Evolutionary conservation across 164 flowering plant species (phyloP).

Genomic region (Tetracentron sinense): DNA sequence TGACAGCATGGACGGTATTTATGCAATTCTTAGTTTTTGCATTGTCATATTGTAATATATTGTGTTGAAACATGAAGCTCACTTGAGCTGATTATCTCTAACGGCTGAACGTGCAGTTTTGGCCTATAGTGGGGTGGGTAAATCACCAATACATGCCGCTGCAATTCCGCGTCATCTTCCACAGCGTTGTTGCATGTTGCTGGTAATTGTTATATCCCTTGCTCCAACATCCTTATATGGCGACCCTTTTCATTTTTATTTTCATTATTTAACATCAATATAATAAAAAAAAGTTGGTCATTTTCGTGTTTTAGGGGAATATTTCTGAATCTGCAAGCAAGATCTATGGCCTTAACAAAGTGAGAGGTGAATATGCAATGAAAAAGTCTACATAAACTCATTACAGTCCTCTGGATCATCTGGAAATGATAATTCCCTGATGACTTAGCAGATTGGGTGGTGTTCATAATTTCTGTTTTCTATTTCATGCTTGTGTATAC

Average conservation of each 20-base stretch:
- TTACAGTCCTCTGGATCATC: too few relatives aligned
- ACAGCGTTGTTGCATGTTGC: constrained; percentile 68
- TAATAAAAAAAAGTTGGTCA: neutral
- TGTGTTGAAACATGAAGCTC: neutral
- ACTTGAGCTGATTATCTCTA: neutral
- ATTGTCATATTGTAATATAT: neutral
- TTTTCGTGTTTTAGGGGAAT: constrained; percentile 58
- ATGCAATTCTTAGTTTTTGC: neutral
- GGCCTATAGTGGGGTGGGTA: constrained; percentile 87
- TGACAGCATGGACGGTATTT: constrained; percentile 79
- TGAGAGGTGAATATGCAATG: constrained; percentile 14
- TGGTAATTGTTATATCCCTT: constrained; percentile 42
- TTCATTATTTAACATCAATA: too few relatives aligned
- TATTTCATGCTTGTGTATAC: too few relatives aligned
- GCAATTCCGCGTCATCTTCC: constrained; percentile 84
- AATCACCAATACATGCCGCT: constrained; percentile 78
- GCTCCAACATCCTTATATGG: neutral
- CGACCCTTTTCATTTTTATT: neutral
- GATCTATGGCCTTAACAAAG: constrained; percentile 42
- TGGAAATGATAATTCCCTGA: too few relatives aligned
- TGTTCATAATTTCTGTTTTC: too few relatives aligned
- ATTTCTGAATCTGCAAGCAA: constrained; percentile 71
- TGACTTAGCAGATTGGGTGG: too few relatives aligned
- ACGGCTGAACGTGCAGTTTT: constrained; percentile 54
- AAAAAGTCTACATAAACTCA: too few relatives aligned